Conservation (phyloP, 768 basidiomycete species). For the Holtermannia corniformis region DNA sequence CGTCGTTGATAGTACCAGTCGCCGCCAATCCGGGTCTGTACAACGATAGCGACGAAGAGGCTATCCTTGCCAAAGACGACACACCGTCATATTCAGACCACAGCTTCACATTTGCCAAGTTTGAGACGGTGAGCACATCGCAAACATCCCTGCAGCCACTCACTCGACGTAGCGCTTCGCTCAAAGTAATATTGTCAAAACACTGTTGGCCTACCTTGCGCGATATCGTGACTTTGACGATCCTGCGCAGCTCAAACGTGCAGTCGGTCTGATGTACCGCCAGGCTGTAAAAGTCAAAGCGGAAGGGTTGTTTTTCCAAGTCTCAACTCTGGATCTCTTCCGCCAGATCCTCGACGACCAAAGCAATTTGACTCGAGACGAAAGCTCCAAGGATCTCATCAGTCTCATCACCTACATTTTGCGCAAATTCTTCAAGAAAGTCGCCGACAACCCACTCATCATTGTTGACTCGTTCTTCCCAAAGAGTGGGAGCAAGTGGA, state of each 20-base stretch:
- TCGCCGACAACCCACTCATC: constrained; percentile 73
- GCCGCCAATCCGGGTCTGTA: constrained; percentile 41
- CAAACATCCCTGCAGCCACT: background rate
- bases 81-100: constrained; percentile 64
- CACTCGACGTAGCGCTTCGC: constrained; percentile 65
- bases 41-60: constrained; percentile 54
- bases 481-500: constrained; percentile 24
- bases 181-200: constrained; percentile 70
- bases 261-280: constrained; percentile 79
- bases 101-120: constrained; percentile 81
- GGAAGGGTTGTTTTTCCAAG: constrained; percentile 93
- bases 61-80: constrained; percentile 47
- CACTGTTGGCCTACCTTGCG: constrained; percentile 69
- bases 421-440: constrained; percentile 86
- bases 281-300: constrained; percentile 85
- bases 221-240: constrained; percentile 70
- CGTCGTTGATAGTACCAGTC: constrained; percentile 56
- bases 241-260: constrained; percentile 77
- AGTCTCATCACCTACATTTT: constrained; percentile 76
- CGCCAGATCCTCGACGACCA: constrained; percentile 74
- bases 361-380: constrained; percentile 60
- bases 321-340: constrained; percentile 80
- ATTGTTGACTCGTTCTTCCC: constrained; percentile 65
- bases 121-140: constrained; percentile 60
- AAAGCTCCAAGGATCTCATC: constrained; percentile 71